phyloP scores from a whole-genome alignment of 2,329 filamentous ascomycete species.

The Diaporthe vexans region DNA sequence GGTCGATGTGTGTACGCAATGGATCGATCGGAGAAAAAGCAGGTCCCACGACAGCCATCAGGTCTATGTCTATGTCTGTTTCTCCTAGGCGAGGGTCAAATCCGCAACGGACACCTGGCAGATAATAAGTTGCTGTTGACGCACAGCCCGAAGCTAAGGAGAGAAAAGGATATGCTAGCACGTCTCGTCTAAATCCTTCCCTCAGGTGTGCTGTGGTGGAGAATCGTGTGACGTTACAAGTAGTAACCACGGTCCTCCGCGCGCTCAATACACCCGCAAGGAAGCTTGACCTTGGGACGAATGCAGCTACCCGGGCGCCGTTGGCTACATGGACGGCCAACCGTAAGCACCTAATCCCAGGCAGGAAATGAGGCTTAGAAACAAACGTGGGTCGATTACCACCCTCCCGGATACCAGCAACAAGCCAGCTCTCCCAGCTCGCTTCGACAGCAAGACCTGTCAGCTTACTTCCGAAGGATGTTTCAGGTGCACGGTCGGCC shows the following conservation, averaged over 20 bases:
- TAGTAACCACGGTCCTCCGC: constrained; percentile 2
- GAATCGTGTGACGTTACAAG: constrained; percentile 25
- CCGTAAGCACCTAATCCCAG: neutral
- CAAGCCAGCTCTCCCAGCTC: neutral
- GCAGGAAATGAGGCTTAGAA: neutral
- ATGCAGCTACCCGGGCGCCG: constrained; percentile 23
- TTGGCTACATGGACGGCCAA: neutral
- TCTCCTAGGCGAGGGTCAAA: constrained; percentile 3
- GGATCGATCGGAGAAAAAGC: constrained; percentile 17
- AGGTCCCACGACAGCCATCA: constrained; percentile 10
- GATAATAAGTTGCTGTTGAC: neutral
- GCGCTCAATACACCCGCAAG: neutral
- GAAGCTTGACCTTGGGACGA: constrained; percentile 7
- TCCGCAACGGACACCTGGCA: constrained; percentile 2
- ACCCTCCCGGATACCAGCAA: neutral
- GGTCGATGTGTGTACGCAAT: too few species aligned
- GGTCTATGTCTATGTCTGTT: constrained; percentile 20
- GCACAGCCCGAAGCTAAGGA: too few species aligned
- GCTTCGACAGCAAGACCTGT: constrained; percentile 4
- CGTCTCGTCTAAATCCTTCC: constrained; percentile 9
- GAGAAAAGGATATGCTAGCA: neutral
- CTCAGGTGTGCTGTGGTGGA: neutral
- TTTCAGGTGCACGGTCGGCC: neutral
- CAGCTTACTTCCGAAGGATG: constrained; percentile 18
- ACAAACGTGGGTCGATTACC: constrained; percentile 3